Evolutionary conservation across 2,329 filamentous ascomycete species (phyloP), one percentile per base, ranked within the genome.

Genomic region (Neophaeococcomyces mojaviensis): DNA sequence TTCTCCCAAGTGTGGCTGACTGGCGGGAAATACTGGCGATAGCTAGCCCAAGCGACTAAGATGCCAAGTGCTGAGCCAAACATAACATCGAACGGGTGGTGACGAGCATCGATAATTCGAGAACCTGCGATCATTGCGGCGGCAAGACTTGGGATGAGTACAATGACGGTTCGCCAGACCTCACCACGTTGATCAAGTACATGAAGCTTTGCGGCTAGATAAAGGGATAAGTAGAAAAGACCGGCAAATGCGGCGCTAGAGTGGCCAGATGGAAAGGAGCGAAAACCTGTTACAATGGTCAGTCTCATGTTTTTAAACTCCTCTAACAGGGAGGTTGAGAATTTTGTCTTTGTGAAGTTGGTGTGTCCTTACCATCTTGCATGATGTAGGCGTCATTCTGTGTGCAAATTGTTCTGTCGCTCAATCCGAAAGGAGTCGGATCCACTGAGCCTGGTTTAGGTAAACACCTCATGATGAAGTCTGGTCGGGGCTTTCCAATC

Each of bases 11-110:
- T 64, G 55, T 79, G 72, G 32, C 63, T 66, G 8, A 79, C 59
- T 0, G 77, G 64, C 15, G 76, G 77, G 61, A 79, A 80, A 57
- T 80, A 80, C 58, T 79, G 76, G 37, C 74, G 68, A 54, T 79
- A 80, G 1, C 74, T 64, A 24, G 68, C 64, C 62, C 67, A 76
- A 7, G 73, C 74, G 32, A 71, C 71, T 26, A 71, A 53, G 15
- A 77, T 65, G 3, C 77, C 77, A 2, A 80, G 62, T 8, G 73
- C 52, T 1, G 71, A 73, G 7, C 77, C 77, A 10, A 70, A 72
- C 33, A 80, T 67, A 24, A 80, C 77, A 52, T 80, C 77, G 58
- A 80, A 79, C 0, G 76, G 75, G 54, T 80, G 77, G 48, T 80
- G 77, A 13, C 77, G 69, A 18, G 76, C 76, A 54, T 80, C 77